Percentiles rank a stretch among this genome's conserved stretches.
These are phyloP conservation scores for Collybia nuda DNA, from an alignment of 768 basidiomycete genomes.

Conservation along the genomic window DNA sequence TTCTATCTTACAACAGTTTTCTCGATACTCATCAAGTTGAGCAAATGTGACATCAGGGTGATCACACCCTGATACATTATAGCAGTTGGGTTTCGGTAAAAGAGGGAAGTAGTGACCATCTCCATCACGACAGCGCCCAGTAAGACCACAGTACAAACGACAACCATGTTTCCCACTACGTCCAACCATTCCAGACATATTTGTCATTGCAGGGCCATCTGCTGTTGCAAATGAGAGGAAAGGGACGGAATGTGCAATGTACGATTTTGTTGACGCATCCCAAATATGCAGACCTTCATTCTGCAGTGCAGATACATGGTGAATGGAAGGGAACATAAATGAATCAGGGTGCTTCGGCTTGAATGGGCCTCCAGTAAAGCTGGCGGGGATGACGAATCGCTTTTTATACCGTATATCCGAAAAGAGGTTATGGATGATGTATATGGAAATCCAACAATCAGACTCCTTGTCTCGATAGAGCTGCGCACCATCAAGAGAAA, in stretches of 20 bases:
- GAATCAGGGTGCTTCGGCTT: slow-evolving; percentile 8
- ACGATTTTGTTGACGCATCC: slow-evolving; percentile 25
- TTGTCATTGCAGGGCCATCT: slow-evolving; percentile 28
- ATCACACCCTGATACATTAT: slow-evolving; percentile 19
- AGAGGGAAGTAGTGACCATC: slow-evolving; percentile 29
- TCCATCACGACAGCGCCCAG: slow-evolving; percentile 20
- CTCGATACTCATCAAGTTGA: too few species aligned
- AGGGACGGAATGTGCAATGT: slow-evolving; percentile 11
- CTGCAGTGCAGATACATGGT: slow-evolving; percentile 27
- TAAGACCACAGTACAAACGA: slow-evolving; percentile 26
- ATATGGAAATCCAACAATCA: slow-evolving; percentile 4
- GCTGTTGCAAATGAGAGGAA: slow-evolving; percentile 25
- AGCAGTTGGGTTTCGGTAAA: slow-evolving; percentile 23
- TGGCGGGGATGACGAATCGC: background rate
- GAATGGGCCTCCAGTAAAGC: slow-evolving; percentile 9
- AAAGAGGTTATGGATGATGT: background rate
- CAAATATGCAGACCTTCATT: slow-evolving; percentile 29
- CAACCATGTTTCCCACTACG: slow-evolving; percentile 35
- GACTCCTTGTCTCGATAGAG: background rate
- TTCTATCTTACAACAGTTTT: too few species aligned
- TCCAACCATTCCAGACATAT: slow-evolving; percentile 28
- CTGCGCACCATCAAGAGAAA: slow-evolving; percentile 7
- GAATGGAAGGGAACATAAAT: slow-evolving; percentile 17
- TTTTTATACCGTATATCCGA: slow-evolving; percentile 4
- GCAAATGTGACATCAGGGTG: slow-evolving; percentile 22